Conservation (phyloP, 208 protist species). For the Entamoeba invadens region DNA sequence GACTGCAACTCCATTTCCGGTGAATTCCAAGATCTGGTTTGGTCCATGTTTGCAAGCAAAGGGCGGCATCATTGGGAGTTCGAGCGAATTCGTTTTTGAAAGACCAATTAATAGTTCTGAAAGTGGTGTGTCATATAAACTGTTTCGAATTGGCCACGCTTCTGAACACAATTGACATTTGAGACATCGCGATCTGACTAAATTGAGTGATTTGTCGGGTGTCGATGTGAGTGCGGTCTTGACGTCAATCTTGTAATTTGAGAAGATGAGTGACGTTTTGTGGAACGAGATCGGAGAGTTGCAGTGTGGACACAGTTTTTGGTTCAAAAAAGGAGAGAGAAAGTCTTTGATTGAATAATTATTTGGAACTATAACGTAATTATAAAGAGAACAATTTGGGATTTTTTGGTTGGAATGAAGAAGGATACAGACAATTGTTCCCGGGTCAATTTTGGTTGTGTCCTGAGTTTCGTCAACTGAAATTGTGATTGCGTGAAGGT, state of each 20-base stretch:
- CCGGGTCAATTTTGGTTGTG: too few relatives aligned
- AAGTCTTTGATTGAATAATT: not conserved
- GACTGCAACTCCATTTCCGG: not conserved
- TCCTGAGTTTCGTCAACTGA: too few relatives aligned
- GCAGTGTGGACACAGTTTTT: not conserved
- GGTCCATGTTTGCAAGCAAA: not conserved
- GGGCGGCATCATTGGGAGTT: not conserved
- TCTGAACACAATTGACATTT: not conserved
- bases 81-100: not conserved
- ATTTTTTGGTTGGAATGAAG: not conserved
- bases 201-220: not conserved
- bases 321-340: not conserved
- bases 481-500: not conserved
- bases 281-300: not conserved
- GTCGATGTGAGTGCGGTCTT: not conserved
- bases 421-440: too few relatives aligned
- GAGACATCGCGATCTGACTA: not conserved
- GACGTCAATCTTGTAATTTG: not conserved
- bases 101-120: not conserved
- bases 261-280: not conserved
- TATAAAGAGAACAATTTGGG: not conserved
- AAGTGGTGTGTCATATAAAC: not conserved
- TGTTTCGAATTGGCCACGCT: not conserved
- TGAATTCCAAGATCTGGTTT: not conserved
- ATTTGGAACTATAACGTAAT: not conserved